phyloP scores from a whole-genome alignment of 139 green algal species.

The Edaphochlamys debaryana region DNA sequence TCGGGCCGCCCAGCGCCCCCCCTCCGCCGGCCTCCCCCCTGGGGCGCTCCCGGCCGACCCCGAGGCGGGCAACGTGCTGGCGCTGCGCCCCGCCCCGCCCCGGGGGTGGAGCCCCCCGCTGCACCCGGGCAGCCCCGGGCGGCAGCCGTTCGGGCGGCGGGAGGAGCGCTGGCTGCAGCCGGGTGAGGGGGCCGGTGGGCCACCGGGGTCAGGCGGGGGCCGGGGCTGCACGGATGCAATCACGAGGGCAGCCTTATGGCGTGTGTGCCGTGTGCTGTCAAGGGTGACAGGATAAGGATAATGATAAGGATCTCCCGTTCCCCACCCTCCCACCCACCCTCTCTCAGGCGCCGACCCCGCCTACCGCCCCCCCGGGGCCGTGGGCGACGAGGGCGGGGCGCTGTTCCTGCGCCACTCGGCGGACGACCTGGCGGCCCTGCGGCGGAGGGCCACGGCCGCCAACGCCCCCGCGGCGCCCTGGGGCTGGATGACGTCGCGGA shows the following conservation, averaged over 20 bases:
- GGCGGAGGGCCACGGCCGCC: constrained; percentile 16
- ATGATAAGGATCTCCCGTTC: too few relatives aligned
- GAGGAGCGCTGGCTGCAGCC: constrained; percentile 34
- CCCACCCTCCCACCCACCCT: neutral
- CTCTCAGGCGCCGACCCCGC: constrained; percentile 22
- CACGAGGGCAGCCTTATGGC: too few relatives aligned
- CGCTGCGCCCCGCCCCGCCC: constrained; percentile 34
- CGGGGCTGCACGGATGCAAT: too few relatives aligned
- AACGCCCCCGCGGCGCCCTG: constrained; percentile 36
- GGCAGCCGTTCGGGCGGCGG: constrained; percentile 40
- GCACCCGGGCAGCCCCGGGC: constrained; percentile 2
- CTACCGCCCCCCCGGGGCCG: neutral
- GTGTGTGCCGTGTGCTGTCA: too few relatives aligned
- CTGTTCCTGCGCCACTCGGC: constrained; percentile 32
- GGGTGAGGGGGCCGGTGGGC: neutral
- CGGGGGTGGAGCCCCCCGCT: constrained; percentile 28
- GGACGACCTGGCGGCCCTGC: constrained; percentile 36
- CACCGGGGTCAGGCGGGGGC: too few relatives aligned
- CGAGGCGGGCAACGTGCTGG: constrained; percentile 50
- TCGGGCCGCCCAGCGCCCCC: neutral
- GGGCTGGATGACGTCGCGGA: constrained; percentile 36
- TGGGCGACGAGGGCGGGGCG: constrained; percentile 41
- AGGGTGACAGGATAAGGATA: too few relatives aligned
- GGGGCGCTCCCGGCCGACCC: constrained; percentile 1
- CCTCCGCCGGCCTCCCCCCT: neutral